Percentiles rank a stretch among this genome's conserved stretches.
Conservation (phyloP, 352 stramenopile species). For the Phytopythium boreale region DNA sequence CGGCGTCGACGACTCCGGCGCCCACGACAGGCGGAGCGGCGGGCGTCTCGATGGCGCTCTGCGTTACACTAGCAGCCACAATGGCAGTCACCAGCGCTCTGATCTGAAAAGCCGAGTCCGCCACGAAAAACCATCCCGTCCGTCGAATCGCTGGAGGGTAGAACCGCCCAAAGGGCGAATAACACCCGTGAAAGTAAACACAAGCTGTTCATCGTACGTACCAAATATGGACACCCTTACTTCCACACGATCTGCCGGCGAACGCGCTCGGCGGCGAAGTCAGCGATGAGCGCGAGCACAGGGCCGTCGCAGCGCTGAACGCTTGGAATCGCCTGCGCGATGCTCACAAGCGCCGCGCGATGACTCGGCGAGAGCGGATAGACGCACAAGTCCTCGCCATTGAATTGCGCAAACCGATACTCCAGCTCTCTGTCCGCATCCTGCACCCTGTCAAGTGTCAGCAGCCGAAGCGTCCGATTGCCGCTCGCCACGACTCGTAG, state of each 20-base stretch:
- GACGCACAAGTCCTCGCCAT: slow-evolving; percentile 22
- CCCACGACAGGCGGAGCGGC: neutral
- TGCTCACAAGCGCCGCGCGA: slow-evolving; percentile 23
- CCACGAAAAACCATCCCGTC: neutral
- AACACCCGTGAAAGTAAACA: too few species aligned
- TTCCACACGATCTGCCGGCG: slow-evolving; percentile 32
- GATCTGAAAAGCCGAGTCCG: neutral
- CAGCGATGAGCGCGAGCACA: slow-evolving; percentile 30
- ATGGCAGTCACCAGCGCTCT: neutral
- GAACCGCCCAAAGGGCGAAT: too few species aligned
- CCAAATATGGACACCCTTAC: slow-evolving; percentile 8
- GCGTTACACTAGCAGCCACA: neutral
- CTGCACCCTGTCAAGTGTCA: slow-evolving; percentile 25
- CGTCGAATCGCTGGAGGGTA: too few species aligned
- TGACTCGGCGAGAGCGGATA: slow-evolving; percentile 15
- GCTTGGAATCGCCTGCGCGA: slow-evolving; percentile 5
- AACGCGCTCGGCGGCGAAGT: slow-evolving; percentile 17
- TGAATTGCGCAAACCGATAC: slow-evolving; percentile 17
- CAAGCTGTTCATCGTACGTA: neutral
- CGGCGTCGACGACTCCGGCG: neutral
- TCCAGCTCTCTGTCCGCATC: slow-evolving; percentile 17
- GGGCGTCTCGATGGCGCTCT: neutral
- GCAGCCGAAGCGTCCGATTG: slow-evolving; percentile 22
- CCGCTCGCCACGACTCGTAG: slow-evolving; percentile 12
- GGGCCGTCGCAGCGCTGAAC: slow-evolving; percentile 19